A percentile compares a stretch with the other conserved stretches of the same genome.
Evolutionary conservation across 2,329 filamentous ascomycete species (phyloP).

Genomic region (Epichloe coenophiala): DNA sequence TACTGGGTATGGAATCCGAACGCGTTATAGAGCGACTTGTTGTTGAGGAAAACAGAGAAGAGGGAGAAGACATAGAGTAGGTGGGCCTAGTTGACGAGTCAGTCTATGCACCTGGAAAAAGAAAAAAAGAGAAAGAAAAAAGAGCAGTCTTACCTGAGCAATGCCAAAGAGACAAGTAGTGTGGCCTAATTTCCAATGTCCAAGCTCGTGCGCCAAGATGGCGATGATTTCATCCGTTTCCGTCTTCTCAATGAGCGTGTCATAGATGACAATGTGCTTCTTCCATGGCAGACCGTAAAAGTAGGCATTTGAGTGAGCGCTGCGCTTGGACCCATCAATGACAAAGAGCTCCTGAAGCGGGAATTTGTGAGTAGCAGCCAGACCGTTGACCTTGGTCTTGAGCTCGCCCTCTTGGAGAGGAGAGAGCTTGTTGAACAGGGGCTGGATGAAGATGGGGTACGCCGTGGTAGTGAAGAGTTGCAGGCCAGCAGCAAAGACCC

Average conservation of each 20-base stretch:
- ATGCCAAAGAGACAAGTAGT: slow-evolving; percentile 85
- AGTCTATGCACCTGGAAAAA: neutral
- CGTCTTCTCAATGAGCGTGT: slow-evolving; percentile 93
- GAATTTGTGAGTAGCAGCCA: slow-evolving; percentile 77
- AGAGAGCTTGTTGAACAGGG: slow-evolving; percentile 95
- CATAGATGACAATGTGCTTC: slow-evolving; percentile 99
- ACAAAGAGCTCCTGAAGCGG: slow-evolving; percentile 87
- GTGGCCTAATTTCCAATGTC: slow-evolving; percentile 93
- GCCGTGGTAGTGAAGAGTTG: slow-evolving; percentile 93
- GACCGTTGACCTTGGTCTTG: slow-evolving; percentile 74
- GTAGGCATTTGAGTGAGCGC: slow-evolving; percentile 79
- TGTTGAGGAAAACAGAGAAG: slow-evolving; percentile 96
- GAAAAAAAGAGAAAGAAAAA: too few relatives aligned
- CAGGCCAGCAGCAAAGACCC: slow-evolving; percentile 78
- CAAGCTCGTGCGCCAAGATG: slow-evolving; percentile 87
- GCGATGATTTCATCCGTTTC: slow-evolving; percentile 85
- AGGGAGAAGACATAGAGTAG: slow-evolving; percentile 94
- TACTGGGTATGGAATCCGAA: slow-evolving; percentile 78
- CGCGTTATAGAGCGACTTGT: slow-evolving; percentile 74
- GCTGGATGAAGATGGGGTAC: slow-evolving; percentile 87
- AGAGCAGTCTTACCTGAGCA: slow-evolving; percentile 45
- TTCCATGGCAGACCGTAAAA: slow-evolving; percentile 98
- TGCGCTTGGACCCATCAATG: slow-evolving; percentile 82
- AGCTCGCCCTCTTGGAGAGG: slow-evolving; percentile 77
- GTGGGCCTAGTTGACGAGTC: slow-evolving; percentile 47